A percentile compares a stretch with the other conserved stretches of the same genome.
Evolutionary conservation across 148 eudicot genomes (phyloP).

Genomic region (Vaccinium vitisidaea): DNA sequence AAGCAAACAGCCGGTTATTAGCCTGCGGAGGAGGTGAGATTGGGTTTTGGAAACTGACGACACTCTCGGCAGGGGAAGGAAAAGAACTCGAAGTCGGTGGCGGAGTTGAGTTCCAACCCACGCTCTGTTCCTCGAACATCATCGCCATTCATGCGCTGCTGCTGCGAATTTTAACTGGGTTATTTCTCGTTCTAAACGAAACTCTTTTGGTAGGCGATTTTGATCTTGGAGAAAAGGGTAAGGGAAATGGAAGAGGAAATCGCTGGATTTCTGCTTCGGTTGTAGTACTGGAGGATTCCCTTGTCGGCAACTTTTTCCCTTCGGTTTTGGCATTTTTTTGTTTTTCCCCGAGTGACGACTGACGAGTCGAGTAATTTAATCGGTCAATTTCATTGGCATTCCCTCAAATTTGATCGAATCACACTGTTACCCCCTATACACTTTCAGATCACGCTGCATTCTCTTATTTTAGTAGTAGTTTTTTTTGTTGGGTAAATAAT

Average conservation of each 20-base stretch:
- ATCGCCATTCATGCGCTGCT: not conserved
- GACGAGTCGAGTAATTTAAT: too few species aligned
- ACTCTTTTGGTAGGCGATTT: not conserved
- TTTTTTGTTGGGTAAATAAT: too few species aligned
- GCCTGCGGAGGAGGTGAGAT: not conserved
- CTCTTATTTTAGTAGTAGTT: too few species aligned
- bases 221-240: not conserved
- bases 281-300: too few species aligned
- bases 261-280: not conserved
- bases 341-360: too few species aligned
- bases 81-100: not conserved
- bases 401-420: too few species aligned
- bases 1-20: not conserved
- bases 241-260: not conserved
- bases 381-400: too few species aligned
- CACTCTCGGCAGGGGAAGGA: too few species aligned
- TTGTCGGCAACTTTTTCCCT: too few species aligned
- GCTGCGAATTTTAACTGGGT: not conserved
- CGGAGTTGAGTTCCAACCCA: not conserved
- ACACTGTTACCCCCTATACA: too few species aligned
- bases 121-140: not conserved
- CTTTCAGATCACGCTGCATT: too few species aligned
- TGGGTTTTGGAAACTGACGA: not conserved
- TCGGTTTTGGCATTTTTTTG: too few species aligned
- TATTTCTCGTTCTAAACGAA: not conserved